These are phyloP conservation scores for Nemophila menziesii DNA, from an alignment of 257 asterid species.

Conservation along the genomic window DNA sequence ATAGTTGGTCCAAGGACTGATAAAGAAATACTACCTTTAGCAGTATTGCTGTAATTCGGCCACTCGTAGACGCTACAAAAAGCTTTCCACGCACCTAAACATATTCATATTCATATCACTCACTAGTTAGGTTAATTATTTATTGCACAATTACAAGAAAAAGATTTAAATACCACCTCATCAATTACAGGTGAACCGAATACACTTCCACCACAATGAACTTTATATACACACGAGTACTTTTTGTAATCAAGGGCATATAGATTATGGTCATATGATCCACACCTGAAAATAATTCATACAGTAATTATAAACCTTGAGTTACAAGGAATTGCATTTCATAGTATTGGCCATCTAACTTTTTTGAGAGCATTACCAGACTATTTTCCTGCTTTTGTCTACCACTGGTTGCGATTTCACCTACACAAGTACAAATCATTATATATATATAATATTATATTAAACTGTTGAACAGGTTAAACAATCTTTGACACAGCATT, in stretches of 20 bases:
- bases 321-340: not conserved
- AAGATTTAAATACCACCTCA: conserved; percentile 42
- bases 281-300: conserved; percentile 63
- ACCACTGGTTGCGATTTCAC: conserved; percentile 89
- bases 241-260: conserved; percentile 79
- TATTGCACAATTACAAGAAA: conserved; percentile 2
- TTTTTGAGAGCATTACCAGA: conserved; percentile 41
- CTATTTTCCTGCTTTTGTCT: conserved; percentile 69
- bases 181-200: conserved; percentile 81
- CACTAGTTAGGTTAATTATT: too few relatives aligned
- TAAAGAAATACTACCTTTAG: conserved; percentile 35
- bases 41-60: conserved; percentile 62
- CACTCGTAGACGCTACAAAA: conserved; percentile 84
- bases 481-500: not conserved
- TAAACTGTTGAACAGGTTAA: conserved; percentile 3
- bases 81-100: conserved; percentile 61
- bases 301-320: conserved; percentile 8
- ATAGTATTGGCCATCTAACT: not conserved
- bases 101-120: too few relatives aligned
- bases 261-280: conserved; percentile 79
- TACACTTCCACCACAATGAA: conserved; percentile 81
- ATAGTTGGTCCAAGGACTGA: not conserved
- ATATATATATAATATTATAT: conserved; percentile 12
- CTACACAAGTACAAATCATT: conserved; percentile 28
- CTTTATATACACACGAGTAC: conserved; percentile 46